Evolutionary conservation across 1,284 basidiomycete species (phyloP).

Genomic region (Malassezia vespertilionis): DNA sequence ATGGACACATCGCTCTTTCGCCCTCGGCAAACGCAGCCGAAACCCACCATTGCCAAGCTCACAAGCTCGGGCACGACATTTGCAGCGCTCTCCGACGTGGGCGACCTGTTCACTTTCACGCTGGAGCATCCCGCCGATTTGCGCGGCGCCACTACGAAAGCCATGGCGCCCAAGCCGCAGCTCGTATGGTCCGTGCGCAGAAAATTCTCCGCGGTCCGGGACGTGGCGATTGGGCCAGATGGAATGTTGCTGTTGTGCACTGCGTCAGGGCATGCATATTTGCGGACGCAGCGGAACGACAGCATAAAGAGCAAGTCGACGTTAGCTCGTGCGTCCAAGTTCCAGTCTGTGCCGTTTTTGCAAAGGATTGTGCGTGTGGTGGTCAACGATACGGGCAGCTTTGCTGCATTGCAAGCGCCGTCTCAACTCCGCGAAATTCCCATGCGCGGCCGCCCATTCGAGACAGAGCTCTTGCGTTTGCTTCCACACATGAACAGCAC

Average conservation of each 20-base stretch:
- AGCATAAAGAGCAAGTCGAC: slow-evolving; percentile 18
- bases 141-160: slow-evolving; percentile 15
- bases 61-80: slow-evolving; percentile 70
- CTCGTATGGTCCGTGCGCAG: slow-evolving; percentile 82
- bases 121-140: slow-evolving; percentile 43
- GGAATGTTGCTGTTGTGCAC: slow-evolving; percentile 85
- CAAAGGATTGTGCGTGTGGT: slow-evolving; percentile 76
- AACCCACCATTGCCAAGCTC: slow-evolving; percentile 63
- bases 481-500: slow-evolving; percentile 25
- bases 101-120: slow-evolving; percentile 81
- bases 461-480: slow-evolving; percentile 56
- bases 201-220: slow-evolving; percentile 66
- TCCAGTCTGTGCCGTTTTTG: slow-evolving; percentile 66
- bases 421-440: slow-evolving; percentile 57
- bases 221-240: slow-evolving; percentile 77
- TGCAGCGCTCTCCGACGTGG: slow-evolving; percentile 71
- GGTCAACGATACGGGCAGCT: slow-evolving; percentile 77
- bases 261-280: slow-evolving; percentile 83
- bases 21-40: slow-evolving; percentile 35
- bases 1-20: slow-evolving; percentile 56
- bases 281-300: slow-evolving; percentile 47
- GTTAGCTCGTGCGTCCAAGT: slow-evolving; percentile 51
- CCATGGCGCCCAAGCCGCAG: slow-evolving; percentile 57
- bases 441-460: slow-evolving; percentile 56
- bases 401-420: slow-evolving; percentile 72